Percentiles rank a stretch among this genome's conserved stretches.
phyloP scores from a whole-genome alignment of 2,329 filamentous ascomycete genomes.

The Graphilbum sp. region DNA sequence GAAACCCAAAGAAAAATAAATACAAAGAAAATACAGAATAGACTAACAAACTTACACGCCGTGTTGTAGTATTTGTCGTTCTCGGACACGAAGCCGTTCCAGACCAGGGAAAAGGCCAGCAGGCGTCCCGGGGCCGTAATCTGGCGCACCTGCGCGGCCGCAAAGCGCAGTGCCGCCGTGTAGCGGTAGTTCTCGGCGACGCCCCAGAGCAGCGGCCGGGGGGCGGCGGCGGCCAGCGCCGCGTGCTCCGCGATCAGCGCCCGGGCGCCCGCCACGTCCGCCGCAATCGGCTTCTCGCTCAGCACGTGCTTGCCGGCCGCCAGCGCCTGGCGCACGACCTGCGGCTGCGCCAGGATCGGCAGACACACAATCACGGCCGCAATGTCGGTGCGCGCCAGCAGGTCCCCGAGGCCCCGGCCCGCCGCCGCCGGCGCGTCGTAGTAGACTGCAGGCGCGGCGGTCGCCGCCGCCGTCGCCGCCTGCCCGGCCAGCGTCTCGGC shows the following conservation, averaged over 20 bases:
- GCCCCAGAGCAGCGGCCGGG: slow-evolving; percentile 20
- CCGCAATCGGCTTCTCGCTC: slow-evolving; percentile 51
- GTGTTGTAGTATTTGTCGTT: slow-evolving; percentile 32
- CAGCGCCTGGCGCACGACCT: slow-evolving; percentile 39
- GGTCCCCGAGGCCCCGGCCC: slow-evolving; percentile 23
- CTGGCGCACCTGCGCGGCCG: slow-evolving; percentile 5
- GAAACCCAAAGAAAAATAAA: not conserved
- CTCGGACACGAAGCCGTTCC: slow-evolving; percentile 24
- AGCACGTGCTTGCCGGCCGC: slow-evolving; percentile 51
- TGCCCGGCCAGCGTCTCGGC: slow-evolving; percentile 15
- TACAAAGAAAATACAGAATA: not conserved
- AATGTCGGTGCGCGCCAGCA: slow-evolving; percentile 33
- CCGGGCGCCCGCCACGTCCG: slow-evolving; percentile 23
- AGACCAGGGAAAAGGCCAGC: slow-evolving; percentile 21
- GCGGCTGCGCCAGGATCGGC: slow-evolving; percentile 44
- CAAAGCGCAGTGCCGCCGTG: slow-evolving; percentile 3
- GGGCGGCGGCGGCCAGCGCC: not conserved
- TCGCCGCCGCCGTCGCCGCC: not conserved
- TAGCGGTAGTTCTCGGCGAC: slow-evolving; percentile 61
- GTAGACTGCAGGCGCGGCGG: slow-evolving; percentile 30
- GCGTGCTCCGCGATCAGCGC: slow-evolving; percentile 14
- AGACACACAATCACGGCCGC: slow-evolving; percentile 38
- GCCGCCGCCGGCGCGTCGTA: slow-evolving; percentile 25
- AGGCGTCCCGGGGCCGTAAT: slow-evolving; percentile 13
- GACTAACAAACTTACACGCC: slow-evolving; percentile 14